These are phyloP conservation scores for Tetrapisispora taiwanensis DNA, from an alignment of 805 yeast species.

Conservation along the genomic window DNA sequence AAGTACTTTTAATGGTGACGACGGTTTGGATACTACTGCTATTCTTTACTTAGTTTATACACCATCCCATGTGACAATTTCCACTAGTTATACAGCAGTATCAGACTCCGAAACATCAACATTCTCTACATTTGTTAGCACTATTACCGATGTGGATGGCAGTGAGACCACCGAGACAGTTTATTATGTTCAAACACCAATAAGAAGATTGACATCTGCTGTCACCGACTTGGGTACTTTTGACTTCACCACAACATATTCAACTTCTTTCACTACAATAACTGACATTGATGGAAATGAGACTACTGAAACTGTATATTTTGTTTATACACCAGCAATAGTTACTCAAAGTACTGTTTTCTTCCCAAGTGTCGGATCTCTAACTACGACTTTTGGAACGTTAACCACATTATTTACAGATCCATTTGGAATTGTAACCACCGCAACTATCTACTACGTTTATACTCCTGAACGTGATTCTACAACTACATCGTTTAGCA, in stretches of 20 bases:
- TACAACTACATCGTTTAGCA: background rate
- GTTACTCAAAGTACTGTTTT: background rate
- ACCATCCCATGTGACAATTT: background rate
- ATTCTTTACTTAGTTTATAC: slow-evolving; percentile 6
- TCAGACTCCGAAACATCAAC: slow-evolving; percentile 4
- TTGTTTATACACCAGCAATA: slow-evolving; percentile 7
- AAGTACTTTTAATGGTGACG: slow-evolving; percentile 1
- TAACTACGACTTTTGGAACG: slow-evolving; percentile 5
- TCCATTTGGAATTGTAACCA: slow-evolving; percentile 4
- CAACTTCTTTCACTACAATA: slow-evolving; percentile 4
- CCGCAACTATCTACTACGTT: slow-evolving; percentile 4
- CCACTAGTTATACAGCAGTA: background rate
- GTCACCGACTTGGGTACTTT: too few species aligned
- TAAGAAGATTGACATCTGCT: background rate
- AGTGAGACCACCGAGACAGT: slow-evolving; percentile 4
- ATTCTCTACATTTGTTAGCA: slow-evolving; percentile 4
- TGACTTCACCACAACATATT: slow-evolving; percentile 3
- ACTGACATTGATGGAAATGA: slow-evolving; percentile 7
- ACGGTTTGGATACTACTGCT: slow-evolving; percentile 5
- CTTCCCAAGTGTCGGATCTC: background rate
- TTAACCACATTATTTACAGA: slow-evolving; percentile 2
- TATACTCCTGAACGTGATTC: background rate
- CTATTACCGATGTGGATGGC: slow-evolving; percentile 5
- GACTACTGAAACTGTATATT: slow-evolving; percentile 1
- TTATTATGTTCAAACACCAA: slow-evolving; percentile 11